These are phyloP conservation scores for Musa troglodytarum DNA, from an alignment of 176 grass and related monocot species.

Conservation along the genomic window DNA sequence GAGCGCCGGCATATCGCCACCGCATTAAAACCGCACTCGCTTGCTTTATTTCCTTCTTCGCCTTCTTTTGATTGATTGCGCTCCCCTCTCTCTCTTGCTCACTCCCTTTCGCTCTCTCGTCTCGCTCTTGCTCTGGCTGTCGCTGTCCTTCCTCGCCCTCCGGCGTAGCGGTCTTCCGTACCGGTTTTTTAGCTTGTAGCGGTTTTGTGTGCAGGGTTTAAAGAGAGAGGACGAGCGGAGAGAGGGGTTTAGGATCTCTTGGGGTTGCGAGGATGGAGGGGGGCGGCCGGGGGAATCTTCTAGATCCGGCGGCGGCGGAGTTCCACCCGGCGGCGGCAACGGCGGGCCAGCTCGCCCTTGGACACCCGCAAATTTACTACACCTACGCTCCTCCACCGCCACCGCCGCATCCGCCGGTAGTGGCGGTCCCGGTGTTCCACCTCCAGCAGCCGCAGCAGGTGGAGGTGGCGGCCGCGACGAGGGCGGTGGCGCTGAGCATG, in stretches of 20 bases:
- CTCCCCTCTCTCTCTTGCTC: no score
- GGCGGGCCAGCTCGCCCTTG: not conserved
- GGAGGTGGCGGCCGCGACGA: conserved; percentile 8
- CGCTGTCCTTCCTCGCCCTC: not conserved
- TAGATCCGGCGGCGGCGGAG: conserved; percentile 13
- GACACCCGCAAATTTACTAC: conserved; percentile 8
- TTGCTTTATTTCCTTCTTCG: not conserved
- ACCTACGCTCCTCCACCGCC: not conserved
- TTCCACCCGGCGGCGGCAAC: not conserved
- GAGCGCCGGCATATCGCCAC: conserved; percentile 9
- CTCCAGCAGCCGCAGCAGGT: conserved; percentile 4
- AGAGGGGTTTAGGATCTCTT: conserved; percentile 5
- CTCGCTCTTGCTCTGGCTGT: not conserved
- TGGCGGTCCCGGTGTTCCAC: conserved; percentile 6
- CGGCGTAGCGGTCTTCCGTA: conserved; percentile 3
- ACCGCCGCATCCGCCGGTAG: not conserved
- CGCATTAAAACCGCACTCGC: conserved; percentile 9
- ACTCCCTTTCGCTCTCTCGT: not conserved
- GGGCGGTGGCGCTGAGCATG: conserved; percentile 70
- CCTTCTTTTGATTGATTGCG: not conserved
- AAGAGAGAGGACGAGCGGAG: not conserved
- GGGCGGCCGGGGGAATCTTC: conserved; percentile 3
- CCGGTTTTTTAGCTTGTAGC: conserved; percentile 1
- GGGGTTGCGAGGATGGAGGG: not conserved
- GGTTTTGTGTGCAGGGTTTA: not conserved